Evolutionary conservation across 2,329 filamentous ascomycete species (phyloP).

Genomic region (Apiospora hydei): DNA sequence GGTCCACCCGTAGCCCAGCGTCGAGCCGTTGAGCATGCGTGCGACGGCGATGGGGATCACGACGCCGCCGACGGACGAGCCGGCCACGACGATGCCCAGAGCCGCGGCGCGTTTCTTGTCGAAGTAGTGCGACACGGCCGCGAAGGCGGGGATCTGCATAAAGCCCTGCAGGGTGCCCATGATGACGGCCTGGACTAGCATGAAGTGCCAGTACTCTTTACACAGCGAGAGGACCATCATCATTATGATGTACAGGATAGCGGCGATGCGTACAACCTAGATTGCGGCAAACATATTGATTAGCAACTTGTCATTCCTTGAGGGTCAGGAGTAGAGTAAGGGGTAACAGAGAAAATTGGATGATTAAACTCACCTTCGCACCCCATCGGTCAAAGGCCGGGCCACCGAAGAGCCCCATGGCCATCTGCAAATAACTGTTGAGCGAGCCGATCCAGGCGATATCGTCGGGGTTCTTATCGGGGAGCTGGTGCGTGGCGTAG

Average conservation of each 20-base stretch:
- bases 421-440: conserved; percentile 59
- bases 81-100: conserved; percentile 44
- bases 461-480: conserved; percentile 33
- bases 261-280: conserved; percentile 47
- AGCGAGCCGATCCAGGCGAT: conserved; percentile 62
- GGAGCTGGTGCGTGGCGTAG: conserved; percentile 54
- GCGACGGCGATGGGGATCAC: not conserved
- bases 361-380: conserved; percentile 39
- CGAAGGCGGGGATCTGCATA: conserved; percentile 39
- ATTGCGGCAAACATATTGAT: not conserved
- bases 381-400: conserved; percentile 61
- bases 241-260: conserved; percentile 50
- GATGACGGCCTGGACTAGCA: conserved; percentile 59
- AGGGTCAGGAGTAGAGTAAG: not conserved
- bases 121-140: conserved; percentile 43
- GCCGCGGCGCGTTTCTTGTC: conserved; percentile 42
- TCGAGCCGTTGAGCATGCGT: conserved; percentile 33
- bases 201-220: conserved; percentile 57
- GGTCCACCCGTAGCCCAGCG: conserved; percentile 24
- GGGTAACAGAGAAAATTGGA: no score
- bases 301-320: not conserved
- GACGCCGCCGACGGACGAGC: conserved; percentile 39
- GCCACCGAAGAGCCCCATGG: conserved; percentile 57
- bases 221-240: conserved; percentile 53
- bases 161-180: conserved; percentile 51